Conservation (phyloP, 345 rosid genomes). For the Citrus sp. region DNA sequence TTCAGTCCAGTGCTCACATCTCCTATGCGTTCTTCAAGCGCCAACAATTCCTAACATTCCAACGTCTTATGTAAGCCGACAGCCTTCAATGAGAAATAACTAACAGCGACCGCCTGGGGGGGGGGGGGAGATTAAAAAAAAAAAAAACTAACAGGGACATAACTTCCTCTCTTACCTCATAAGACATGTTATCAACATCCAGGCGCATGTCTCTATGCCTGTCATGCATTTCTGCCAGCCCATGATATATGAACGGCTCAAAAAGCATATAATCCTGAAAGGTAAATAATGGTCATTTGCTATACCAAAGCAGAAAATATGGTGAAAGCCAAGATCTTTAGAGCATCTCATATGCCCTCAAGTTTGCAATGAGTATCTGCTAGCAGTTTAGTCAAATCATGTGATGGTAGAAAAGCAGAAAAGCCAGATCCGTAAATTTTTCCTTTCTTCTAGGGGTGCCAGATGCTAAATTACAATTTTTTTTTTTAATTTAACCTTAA, state of each 20-base stretch:
- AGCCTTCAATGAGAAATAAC: not conserved
- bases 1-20: constrained; percentile 81
- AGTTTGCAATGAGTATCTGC: not conserved
- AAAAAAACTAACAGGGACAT: not conserved
- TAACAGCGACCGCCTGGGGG: not conserved
- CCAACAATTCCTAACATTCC: constrained; percentile 71
- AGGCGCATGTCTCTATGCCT: constrained; percentile 92
- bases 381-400: not conserved
- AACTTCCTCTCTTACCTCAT: constrained; percentile 57
- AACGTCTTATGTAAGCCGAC: constrained; percentile 1
- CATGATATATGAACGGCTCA: constrained; percentile 64
- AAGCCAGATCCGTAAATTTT: not conserved
- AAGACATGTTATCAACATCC: constrained; percentile 96
- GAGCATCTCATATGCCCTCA: constrained; percentile 3
- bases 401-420: not conserved
- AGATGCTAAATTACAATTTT: not conserved
- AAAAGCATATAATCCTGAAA: constrained; percentile 80
- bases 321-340: not conserved
- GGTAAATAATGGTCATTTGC: constrained; percentile 11
- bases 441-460: not conserved
- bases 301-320: not conserved
- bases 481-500: not conserved
- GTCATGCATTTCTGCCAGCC: constrained; percentile 77
- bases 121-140: too few relatives aligned
- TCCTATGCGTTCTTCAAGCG: constrained; percentile 86